phyloP scores from a whole-genome alignment of 495 filamentous ascomycete species.

The Cairneyella variabilis region DNA sequence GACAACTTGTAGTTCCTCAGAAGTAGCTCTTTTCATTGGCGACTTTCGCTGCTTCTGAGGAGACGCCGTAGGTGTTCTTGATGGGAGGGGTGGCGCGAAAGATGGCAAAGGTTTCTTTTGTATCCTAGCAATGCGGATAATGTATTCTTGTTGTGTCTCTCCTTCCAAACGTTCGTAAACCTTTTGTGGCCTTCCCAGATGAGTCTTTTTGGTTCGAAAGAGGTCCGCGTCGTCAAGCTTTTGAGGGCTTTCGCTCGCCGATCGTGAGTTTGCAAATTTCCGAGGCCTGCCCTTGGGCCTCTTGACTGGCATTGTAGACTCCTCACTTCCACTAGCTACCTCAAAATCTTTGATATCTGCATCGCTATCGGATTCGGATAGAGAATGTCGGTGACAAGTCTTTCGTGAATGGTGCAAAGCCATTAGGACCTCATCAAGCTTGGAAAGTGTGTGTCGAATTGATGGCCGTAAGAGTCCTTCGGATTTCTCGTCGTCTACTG shows the following conservation, averaged over 20 bases:
- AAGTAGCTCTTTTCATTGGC: constrained; percentile 1
- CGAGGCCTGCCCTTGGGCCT: constrained; percentile 19
- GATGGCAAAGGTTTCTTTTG: constrained; percentile 26
- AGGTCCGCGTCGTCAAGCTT: constrained; percentile 8
- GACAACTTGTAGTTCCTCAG: neutral
- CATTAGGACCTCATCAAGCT: constrained; percentile 62
- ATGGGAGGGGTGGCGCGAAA: constrained; percentile 8
- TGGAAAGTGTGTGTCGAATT: constrained; percentile 57
- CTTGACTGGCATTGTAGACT: neutral
- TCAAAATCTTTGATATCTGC: constrained; percentile 7
- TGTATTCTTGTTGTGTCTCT: constrained; percentile 39
- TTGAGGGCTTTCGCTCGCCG: neutral
- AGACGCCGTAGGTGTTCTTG: neutral
- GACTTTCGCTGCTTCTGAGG: neutral
- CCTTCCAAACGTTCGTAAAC: constrained; percentile 34
- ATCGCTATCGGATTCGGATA: constrained; percentile 25
- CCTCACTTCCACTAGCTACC: neutral
- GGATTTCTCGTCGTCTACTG: constrained; percentile 61
- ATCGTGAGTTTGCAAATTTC: constrained; percentile 19
- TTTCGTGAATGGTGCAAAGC: constrained; percentile 62
- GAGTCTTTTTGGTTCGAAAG: constrained; percentile 12
- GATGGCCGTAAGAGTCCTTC: constrained; percentile 57
- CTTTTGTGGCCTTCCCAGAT: constrained; percentile 35
- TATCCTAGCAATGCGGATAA: constrained; percentile 36
- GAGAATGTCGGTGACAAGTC: constrained; percentile 33